A percentile compares a stretch with the other conserved stretches of the same genome.
Conservation (phyloP, 352 stramenopile species). For the Globisporangium nagaii region DNA sequence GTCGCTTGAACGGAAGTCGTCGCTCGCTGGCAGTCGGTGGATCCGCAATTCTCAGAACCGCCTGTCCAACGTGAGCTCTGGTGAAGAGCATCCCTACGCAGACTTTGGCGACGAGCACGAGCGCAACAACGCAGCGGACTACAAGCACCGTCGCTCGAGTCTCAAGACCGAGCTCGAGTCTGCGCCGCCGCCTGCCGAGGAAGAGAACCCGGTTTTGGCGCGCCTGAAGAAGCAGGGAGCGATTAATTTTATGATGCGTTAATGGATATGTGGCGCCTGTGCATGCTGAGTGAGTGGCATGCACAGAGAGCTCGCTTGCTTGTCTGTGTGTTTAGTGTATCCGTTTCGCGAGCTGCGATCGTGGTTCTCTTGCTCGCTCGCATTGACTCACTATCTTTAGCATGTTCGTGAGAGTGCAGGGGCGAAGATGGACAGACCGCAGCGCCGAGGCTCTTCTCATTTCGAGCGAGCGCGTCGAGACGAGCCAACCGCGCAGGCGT, state of each 20-base stretch:
- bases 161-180: slow-evolving; percentile 44
- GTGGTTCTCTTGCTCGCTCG: not conserved
- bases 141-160: slow-evolving; percentile 30
- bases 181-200: slow-evolving; percentile 18
- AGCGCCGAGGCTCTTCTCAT: not conserved
- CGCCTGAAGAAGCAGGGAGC: slow-evolving; percentile 76
- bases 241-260: slow-evolving; percentile 83
- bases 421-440: not conserved
- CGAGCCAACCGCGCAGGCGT: too few species aligned
- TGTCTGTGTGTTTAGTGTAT: not conserved
- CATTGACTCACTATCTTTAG: not conserved
- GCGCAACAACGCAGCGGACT: slow-evolving; percentile 27
- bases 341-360: slow-evolving; percentile 1
- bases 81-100: slow-evolving; percentile 10
- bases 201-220: slow-evolving; percentile 68
- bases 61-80: slow-evolving; percentile 26
- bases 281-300: not conserved
- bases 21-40: slow-evolving; percentile 14
- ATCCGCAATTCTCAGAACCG: slow-evolving; percentile 11
- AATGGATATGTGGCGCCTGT: slow-evolving; percentile 10
- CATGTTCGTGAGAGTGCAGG: not conserved
- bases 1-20: slow-evolving; percentile 18
- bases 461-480: not conserved
- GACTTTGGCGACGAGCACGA: slow-evolving; percentile 21
- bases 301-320: not conserved